Base-by-base conservation (phyloP, 306 rosid genomes). In the Nissolia schottii region DNA sequence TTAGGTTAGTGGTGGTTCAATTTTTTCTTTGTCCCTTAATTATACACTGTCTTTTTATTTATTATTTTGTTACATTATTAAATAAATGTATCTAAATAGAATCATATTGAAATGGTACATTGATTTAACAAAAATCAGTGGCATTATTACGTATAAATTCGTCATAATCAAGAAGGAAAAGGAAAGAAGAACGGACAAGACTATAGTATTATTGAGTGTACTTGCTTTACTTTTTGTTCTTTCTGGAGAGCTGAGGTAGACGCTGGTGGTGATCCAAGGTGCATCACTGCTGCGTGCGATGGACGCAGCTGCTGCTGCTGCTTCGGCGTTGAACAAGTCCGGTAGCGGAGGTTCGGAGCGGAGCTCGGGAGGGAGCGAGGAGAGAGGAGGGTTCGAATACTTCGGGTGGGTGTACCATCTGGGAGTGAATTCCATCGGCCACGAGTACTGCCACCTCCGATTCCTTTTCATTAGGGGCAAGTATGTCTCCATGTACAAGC, bases 381-480 rank as follows among this genome's bases (percentile, higher is more conserved):
- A 87, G 25, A 76, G 79, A 75, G 79, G 84, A 18, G 49, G 57
- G 51, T 93, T 76, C 57, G 93, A 84, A 79, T 90, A 56, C 75
- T 90, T 68, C 58, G 98, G 98, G 3, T 93, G 97, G 96, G 91
- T 93, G 3, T 93, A 90, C 62, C 98, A 93, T 54, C 40, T 93
- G 20, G 98, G 97, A 41, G 79, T 86, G 2, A 93, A 93, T 73
- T 84, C 96, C 23, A 78, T 93, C 19, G 97, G 97, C 1, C 96
- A 53, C 10, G 94, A 93, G 71, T 93, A 84, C 20, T 89, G 97
- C 70, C 98, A 86, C 68, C 96, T 91, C 3, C 85, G 98, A 0
- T 93, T 83, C 74, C 90, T 93, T 5, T 84, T 77, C 80, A 85
- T 93, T 11, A 82, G 89, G 62, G 97, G 97, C 23, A 91, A 86